These are phyloP conservation scores for Suhomyces sp. DNA, from an alignment of 805 yeast species.

Conservation along the genomic window DNA sequence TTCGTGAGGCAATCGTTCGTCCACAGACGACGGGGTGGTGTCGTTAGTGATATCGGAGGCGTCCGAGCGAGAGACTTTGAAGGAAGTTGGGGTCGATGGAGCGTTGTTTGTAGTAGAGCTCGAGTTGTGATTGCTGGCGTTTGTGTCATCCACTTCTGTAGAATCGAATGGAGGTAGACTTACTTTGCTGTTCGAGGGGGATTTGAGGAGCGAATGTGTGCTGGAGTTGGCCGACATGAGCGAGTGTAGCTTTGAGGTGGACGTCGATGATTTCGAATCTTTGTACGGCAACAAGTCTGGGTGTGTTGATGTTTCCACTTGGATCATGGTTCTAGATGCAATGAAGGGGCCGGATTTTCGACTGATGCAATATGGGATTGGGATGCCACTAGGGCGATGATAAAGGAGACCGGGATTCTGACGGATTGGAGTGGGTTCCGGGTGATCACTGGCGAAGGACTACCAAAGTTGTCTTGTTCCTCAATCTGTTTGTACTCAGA, in stretches of 20 bases:
- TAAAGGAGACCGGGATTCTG: too few species aligned
- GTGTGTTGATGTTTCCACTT: conserved; percentile 2
- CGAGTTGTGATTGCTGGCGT: neutral
- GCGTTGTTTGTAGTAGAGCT: conserved; percentile 10
- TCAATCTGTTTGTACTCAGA: too few species aligned
- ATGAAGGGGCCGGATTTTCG: too few species aligned
- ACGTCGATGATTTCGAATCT: neutral
- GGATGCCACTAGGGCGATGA: too few species aligned
- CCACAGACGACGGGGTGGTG: conserved; percentile 25
- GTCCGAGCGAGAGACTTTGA: conserved; percentile 25
- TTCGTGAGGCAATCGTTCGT: conserved; percentile 8
- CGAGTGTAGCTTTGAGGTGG: conserved; percentile 1
- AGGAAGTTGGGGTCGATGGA: conserved; percentile 27
- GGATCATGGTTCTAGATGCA: too few species aligned
- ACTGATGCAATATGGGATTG: too few species aligned
- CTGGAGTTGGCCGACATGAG: conserved; percentile 1
- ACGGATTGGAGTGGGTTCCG: too few species aligned
- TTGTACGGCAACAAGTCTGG: conserved; percentile 3
- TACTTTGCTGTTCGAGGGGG: neutral
- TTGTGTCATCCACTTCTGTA: conserved; percentile 3
- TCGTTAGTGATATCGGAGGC: conserved; percentile 24
- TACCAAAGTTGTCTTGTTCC: too few species aligned
- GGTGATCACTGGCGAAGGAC: too few species aligned
- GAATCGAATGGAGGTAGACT: neutral
- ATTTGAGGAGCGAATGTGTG: neutral